Evolutionary conservation across 805 yeast genomes (phyloP).

Genomic region (Metschnikowia baotianmanensis): DNA sequence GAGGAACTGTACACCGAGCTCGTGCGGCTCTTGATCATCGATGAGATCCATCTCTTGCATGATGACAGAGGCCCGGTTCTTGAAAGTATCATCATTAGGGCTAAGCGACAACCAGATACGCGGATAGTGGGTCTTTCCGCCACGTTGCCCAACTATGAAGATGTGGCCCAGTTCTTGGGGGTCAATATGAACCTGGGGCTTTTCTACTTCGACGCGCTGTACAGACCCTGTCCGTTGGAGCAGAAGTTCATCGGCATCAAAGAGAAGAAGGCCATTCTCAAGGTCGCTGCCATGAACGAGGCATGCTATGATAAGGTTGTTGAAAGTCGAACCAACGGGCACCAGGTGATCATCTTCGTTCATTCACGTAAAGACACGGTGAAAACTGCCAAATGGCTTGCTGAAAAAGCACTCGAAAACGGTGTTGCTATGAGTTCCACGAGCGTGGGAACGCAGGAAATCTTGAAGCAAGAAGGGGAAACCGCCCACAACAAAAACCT

Average conservation of each 20-base stretch:
- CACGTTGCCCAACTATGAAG: conserved; percentile 83
- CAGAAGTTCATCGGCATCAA: conserved; percentile 88
- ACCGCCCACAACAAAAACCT: conserved; percentile 51
- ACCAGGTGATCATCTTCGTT: conserved; percentile 86
- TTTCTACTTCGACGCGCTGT: conserved; percentile 79
- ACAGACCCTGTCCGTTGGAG: conserved; percentile 88
- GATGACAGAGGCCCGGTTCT: conserved; percentile 95
- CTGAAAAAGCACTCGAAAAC: conserved; percentile 57
- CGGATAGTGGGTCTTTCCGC: conserved; percentile 89
- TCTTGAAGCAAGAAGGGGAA: conserved; percentile 62
- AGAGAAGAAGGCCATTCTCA: conserved; percentile 75
- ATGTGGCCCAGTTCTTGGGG: conserved; percentile 77
- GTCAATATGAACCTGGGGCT: conserved; percentile 59
- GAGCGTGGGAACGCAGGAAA: conserved; percentile 58
- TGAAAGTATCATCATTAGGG: conserved; percentile 81
- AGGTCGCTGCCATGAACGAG: conserved; percentile 79
- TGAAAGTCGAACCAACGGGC: conserved; percentile 57
- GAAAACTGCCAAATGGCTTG: conserved; percentile 74
- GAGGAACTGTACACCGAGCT: conserved; percentile 63
- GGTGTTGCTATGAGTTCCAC: conserved; percentile 24
- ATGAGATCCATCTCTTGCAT: conserved; percentile 89
- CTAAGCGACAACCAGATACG: conserved; percentile 43
- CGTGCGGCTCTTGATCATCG: conserved; percentile 75
- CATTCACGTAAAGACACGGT: conserved; percentile 92
- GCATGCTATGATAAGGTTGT: conserved; percentile 76